Percentiles rank a stretch among this genome's conserved stretches.
Conservation (phyloP, 257 asterid genomes). For the Nicotiana obtusifolia region DNA sequence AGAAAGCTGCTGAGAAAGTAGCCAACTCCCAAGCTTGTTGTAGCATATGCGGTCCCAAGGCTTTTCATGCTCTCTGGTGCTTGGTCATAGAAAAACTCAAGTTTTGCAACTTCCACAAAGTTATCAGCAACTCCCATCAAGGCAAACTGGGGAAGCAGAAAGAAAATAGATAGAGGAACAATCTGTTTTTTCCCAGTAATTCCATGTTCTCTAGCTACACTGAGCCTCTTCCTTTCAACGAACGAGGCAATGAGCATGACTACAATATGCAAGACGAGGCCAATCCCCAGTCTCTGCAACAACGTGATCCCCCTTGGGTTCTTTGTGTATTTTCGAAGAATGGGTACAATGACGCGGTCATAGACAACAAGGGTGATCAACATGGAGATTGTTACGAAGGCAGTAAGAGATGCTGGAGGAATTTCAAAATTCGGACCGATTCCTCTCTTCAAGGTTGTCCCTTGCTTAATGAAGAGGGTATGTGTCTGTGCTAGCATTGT, state of each 20-base stretch:
- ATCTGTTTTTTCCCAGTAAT: conserved; percentile 16
- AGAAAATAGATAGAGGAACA: conserved; percentile 57
- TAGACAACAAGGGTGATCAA: conserved; percentile 40
- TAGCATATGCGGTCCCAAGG: conserved; percentile 66
- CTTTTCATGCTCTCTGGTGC: conserved; percentile 81
- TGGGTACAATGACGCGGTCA: conserved; percentile 51
- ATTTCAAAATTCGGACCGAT: conserved; percentile 48
- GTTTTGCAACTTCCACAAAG: conserved; percentile 58
- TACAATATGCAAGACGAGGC: conserved; percentile 41
- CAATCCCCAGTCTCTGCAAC: conserved; percentile 58
- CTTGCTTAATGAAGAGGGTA: conserved; percentile 71
- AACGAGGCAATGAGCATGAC: conserved; percentile 44
- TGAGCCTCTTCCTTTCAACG: conserved; percentile 40
- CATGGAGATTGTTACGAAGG: conserved; percentile 61
- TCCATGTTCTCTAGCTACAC: conserved; percentile 36
- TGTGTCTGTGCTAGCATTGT: conserved; percentile 44
- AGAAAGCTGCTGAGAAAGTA: conserved; percentile 53
- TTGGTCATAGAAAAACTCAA: conserved; percentile 72
- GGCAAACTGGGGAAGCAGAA: conserved; percentile 58
- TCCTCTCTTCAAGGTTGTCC: conserved; percentile 42
- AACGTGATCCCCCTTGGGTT: conserved; percentile 66
- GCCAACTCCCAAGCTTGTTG: conserved; percentile 62
- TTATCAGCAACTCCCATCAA: conserved; percentile 57
- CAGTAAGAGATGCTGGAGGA: conserved; percentile 64
- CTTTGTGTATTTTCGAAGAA: conserved; percentile 34